Evolutionary conservation across 352 stramenopile genomes (phyloP).

Genomic region (Phytophthora quininea): DNA sequence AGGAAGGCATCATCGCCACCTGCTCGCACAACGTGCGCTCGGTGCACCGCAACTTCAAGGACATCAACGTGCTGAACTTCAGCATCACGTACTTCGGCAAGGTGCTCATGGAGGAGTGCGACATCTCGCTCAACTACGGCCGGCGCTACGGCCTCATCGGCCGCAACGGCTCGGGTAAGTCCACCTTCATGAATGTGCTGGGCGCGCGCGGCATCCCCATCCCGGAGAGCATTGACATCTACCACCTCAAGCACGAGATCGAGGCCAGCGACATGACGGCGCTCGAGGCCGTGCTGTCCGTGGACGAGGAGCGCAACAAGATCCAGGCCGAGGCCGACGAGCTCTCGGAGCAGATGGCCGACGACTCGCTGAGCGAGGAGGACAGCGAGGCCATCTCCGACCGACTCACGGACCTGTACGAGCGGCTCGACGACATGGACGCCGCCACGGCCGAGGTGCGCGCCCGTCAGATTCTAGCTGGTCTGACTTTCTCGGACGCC

Average conservation of each 20-base stretch:
- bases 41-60: constrained; percentile 95
- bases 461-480: constrained; percentile 93
- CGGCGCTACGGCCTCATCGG: constrained; percentile 97
- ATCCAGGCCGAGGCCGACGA: constrained; percentile 93
- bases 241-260: constrained; percentile 97
- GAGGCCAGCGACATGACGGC: constrained; percentile 94
- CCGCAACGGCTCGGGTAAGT: constrained; percentile 96
- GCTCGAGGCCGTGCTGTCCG: constrained; percentile 94
- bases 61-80: constrained; percentile 98
- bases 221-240: constrained; percentile 96
- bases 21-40: constrained; percentile 93
- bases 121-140: constrained; percentile 97
- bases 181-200: constrained; percentile 97
- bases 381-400: constrained; percentile 87
- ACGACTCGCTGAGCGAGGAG: constrained; percentile 90
- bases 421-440: constrained; percentile 96
- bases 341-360: constrained; percentile 91
- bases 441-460: constrained; percentile 93
- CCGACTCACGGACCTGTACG: constrained; percentile 93
- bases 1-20: constrained; percentile 96
- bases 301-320: constrained; percentile 94
- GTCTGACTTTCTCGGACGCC: constrained; percentile 95
- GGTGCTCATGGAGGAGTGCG: constrained; percentile 95
- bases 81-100: constrained; percentile 97
- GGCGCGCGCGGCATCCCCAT: constrained; percentile 95